Percentiles rank a stretch among this genome's conserved stretches.
Evolutionary conservation across 2,329 filamentous ascomycete genomes (phyloP).

Genomic region (Trichoderma cornu-damae): DNA sequence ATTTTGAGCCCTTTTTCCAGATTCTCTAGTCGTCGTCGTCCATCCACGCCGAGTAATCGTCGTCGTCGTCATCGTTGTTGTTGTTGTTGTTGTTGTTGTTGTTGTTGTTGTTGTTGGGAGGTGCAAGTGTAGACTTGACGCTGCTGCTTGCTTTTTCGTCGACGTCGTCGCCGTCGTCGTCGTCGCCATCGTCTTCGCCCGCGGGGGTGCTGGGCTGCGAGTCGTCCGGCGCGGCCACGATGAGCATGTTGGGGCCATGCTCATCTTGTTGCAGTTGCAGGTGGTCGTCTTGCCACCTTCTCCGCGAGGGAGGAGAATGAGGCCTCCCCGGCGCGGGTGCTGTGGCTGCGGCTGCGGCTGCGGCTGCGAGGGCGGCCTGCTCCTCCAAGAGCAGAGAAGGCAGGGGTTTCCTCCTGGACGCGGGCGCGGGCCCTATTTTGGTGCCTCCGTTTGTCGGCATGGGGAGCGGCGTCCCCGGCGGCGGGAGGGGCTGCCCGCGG

Average conservation of each 20-base stretch:
- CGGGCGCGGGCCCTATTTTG: slow-evolving; percentile 51
- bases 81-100: no score
- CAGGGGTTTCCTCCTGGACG: slow-evolving; percentile 63
- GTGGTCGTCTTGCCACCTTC: slow-evolving; percentile 35
- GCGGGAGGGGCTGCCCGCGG: slow-evolving; percentile 73
- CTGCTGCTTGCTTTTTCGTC: background rate
- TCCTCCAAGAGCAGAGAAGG: slow-evolving; percentile 31
- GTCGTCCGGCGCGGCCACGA: slow-evolving; percentile 61
- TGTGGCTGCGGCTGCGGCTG: slow-evolving; percentile 31
- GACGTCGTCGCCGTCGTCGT: no score
- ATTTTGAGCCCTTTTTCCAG: background rate
- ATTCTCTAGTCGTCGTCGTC: slow-evolving; percentile 23
- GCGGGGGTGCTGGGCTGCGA: slow-evolving; percentile 54
- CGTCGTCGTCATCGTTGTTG: no score
- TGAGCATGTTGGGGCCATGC: slow-evolving; percentile 50
- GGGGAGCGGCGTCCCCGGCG: slow-evolving; percentile 73
- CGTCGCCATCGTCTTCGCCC: slow-evolving; percentile 36
- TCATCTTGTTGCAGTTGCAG: slow-evolving; percentile 34
- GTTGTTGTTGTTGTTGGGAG: slow-evolving; percentile 25
- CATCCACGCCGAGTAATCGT: slow-evolving; percentile 29
- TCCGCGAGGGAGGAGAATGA: slow-evolving; percentile 46
- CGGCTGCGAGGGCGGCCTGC: slow-evolving; percentile 20
- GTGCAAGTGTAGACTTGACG: background rate
- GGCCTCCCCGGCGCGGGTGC: slow-evolving; percentile 31
- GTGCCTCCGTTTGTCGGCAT: slow-evolving; percentile 55